Conservation (phyloP, 306 rosid genomes). For the Ormosia emarginata region DNA sequence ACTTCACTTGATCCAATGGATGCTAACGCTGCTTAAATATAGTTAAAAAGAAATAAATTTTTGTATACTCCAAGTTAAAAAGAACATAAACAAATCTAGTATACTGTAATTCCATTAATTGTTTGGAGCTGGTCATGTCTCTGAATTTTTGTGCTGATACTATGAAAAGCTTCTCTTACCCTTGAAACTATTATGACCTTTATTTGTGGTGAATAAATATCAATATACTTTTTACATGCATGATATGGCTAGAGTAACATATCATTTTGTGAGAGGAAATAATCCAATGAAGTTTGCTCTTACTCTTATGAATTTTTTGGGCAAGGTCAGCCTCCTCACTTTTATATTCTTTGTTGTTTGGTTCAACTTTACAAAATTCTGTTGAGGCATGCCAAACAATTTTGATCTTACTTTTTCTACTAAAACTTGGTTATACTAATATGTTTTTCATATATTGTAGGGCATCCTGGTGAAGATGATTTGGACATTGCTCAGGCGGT, state of each 20-base stretch:
- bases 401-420: neutral
- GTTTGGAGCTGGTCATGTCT: neutral
- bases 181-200: conserved; percentile 1
- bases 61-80: neutral
- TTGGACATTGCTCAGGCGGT: conserved; percentile 79
- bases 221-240: conserved; percentile 44
- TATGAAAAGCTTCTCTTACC: conserved; percentile 16
- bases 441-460: conserved; percentile 51
- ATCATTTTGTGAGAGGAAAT: conserved; percentile 82
- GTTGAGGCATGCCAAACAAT: conserved; percentile 7
- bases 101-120: neutral
- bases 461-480: conserved; percentile 97
- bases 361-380: conserved; percentile 10
- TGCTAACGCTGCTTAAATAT: too few relatives aligned
- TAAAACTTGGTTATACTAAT: conserved; percentile 25
- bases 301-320: conserved; percentile 68
- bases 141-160: neutral
- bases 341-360: neutral
- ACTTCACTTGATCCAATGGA: too few relatives aligned
- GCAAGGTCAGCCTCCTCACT: conserved; percentile 58
- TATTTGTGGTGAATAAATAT: neutral
- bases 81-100: neutral
- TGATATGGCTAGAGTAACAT: conserved; percentile 84
- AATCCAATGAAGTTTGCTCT: conserved; percentile 73
- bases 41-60: too few relatives aligned